These are phyloP conservation scores for Vaccinium myrtillus DNA, from an alignment of 148 eudicot genomes.

Conservation along the genomic window DNA sequence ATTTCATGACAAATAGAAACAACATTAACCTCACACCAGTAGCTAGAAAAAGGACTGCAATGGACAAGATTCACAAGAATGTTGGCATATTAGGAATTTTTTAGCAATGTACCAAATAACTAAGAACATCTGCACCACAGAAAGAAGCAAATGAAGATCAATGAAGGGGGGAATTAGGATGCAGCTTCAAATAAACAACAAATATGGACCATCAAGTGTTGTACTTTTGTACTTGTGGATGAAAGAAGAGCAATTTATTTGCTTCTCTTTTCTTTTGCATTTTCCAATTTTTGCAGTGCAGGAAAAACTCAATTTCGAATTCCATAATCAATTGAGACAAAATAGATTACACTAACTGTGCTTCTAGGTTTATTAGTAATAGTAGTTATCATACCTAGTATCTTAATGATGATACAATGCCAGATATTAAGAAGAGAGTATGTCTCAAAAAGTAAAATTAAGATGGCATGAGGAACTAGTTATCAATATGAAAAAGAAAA, in stretches of 20 bases:
- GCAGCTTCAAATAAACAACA: not conserved
- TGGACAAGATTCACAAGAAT: not conserved
- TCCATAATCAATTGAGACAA: not conserved
- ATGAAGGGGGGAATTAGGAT: not conserved
- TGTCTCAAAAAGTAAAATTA: not conserved
- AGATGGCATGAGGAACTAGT: not conserved
- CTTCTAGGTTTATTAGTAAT: not conserved
- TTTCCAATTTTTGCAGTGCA: not conserved
- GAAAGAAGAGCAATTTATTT: not conserved
- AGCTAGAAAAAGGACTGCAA: slow-evolving; percentile 1
- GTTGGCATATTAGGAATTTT: not conserved
- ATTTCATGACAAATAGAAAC: not conserved
- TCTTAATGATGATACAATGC: not conserved
- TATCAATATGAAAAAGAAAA: not conserved
- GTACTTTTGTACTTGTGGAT: not conserved
- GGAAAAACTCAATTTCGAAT: not conserved
- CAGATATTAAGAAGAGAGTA: not conserved
- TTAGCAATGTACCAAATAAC: not conserved
- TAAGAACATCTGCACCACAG: not conserved
- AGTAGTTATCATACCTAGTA: not conserved
- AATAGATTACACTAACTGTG: not conserved
- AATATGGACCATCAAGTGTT: not conserved
- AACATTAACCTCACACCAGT: not conserved
- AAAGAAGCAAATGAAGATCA: not conserved
- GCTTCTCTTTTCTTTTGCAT: not conserved